phyloP scores from a whole-genome alignment of 805 yeast genomes.

The Saccharomyces mikatae region DNA sequence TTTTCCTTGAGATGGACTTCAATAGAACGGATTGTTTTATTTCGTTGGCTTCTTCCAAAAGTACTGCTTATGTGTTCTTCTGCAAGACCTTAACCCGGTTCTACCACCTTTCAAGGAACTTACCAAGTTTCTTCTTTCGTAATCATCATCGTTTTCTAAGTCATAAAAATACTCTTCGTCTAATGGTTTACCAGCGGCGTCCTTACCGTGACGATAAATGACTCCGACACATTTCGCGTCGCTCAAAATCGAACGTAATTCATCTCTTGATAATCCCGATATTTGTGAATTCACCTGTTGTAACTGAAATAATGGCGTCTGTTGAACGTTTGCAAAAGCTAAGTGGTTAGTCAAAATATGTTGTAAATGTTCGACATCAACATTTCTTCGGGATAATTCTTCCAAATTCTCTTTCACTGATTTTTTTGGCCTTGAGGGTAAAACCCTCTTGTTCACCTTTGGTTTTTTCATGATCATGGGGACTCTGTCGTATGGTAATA shows the following conservation, averaged over 20 bases:
- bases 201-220: constrained; percentile 82
- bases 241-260: constrained; percentile 39
- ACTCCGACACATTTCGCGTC: constrained; percentile 67
- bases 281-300: constrained; percentile 53
- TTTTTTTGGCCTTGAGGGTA: background rate
- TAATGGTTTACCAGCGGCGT: constrained; percentile 90
- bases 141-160: constrained; percentile 72
- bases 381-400: constrained; percentile 16
- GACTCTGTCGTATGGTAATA: background rate
- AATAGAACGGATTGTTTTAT: constrained; percentile 1
- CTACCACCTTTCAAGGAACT: constrained; percentile 68
- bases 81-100: constrained; percentile 76
- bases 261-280: constrained; percentile 37
- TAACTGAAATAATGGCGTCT: constrained; percentile 74
- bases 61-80: constrained; percentile 83
- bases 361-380: constrained; percentile 44
- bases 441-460: background rate
- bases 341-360: constrained; percentile 72
- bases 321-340: constrained; percentile 82
- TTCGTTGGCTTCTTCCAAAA: constrained; percentile 41
- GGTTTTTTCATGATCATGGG: background rate
- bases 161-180: constrained; percentile 92
- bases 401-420: background rate
- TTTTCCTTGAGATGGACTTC: background rate
- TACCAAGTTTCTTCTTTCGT: constrained; percentile 60